Conservation (phyloP, 352 stramenopile species). For the Pythium plurisporium region DNA sequence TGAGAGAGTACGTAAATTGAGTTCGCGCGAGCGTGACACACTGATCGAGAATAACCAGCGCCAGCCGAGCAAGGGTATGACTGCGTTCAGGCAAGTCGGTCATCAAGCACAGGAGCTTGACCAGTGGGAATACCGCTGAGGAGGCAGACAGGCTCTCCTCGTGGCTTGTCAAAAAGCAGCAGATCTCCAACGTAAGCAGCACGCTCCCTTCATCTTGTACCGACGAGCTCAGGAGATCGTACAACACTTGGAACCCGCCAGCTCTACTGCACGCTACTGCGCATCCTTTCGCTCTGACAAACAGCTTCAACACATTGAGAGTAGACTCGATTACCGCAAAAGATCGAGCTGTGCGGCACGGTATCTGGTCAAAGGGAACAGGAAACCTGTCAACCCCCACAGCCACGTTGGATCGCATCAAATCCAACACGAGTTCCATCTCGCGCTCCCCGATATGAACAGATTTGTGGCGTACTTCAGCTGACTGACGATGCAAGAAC, state of each 20-base stretch:
- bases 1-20: conserved; percentile 22
- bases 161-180: conserved; percentile 32
- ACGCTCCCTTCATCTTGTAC: conserved; percentile 25
- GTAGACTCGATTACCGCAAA: conserved; percentile 8
- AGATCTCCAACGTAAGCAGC: conserved; percentile 31
- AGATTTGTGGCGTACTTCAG: conserved; percentile 6
- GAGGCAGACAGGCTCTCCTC: conserved; percentile 21
- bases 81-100: conserved; percentile 8
- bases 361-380: no score
- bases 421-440: conserved; percentile 1
- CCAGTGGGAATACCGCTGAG: conserved; percentile 10
- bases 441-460: background rate
- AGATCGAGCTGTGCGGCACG: background rate
- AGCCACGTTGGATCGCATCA: background rate
- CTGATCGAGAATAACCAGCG: conserved; percentile 34
- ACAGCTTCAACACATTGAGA: conserved; percentile 28
- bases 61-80: conserved; percentile 16
- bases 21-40: conserved; percentile 22
- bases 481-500: conserved; percentile 5
- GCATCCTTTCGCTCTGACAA: conserved; percentile 28
- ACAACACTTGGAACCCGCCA: conserved; percentile 25
- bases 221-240: conserved; percentile 30
- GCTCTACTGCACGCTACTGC: conserved; percentile 21
- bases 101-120: conserved; percentile 32
- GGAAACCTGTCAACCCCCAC: no score